Conservation (phyloP, 305 asterid genomes). For the Fraxinus albicans region DNA sequence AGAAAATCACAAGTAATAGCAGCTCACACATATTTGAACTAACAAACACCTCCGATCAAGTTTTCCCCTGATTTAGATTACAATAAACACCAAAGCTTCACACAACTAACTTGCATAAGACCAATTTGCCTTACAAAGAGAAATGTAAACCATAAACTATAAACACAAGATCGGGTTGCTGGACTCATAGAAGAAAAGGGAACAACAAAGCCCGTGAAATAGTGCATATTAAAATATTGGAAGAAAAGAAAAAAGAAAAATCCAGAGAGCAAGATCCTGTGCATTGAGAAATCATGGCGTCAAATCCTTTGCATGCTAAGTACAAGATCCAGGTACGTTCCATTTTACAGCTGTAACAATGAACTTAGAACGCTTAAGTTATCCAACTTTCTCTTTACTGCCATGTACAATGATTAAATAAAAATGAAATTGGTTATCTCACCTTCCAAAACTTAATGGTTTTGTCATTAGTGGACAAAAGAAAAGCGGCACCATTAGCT, state of each 20-base stretch:
- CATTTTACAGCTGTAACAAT: constrained; percentile 16
- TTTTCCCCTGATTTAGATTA: constrained; percentile 7
- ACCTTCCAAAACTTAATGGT: constrained; percentile 98
- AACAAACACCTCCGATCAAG: constrained; percentile 8
- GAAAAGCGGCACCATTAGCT: constrained; percentile 91
- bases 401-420: background rate
- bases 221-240: background rate
- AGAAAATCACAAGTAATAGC: constrained; percentile 3
- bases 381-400: background rate
- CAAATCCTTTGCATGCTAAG: constrained; percentile 16
- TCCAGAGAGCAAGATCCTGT: constrained; percentile 17
- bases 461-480: constrained; percentile 96
- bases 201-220: background rate
- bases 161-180: constrained; percentile 7
- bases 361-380: constrained; percentile 11
- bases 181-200: background rate
- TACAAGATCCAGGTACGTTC: constrained; percentile 6
- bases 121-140: constrained; percentile 4
- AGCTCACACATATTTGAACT: background rate
- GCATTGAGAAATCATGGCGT: constrained; percentile 11
- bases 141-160: constrained; percentile 14
- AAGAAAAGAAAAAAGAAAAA: constrained; percentile 12
- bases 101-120: constrained; percentile 7
- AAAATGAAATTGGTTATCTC: constrained; percentile 14
- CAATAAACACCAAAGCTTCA: constrained; percentile 12